Percentiles rank a stretch among this genome's conserved stretches.
Conservation (phyloP, 2,329 filamentous ascomycete species). For the Pseudopyricularia javanii region DNA sequence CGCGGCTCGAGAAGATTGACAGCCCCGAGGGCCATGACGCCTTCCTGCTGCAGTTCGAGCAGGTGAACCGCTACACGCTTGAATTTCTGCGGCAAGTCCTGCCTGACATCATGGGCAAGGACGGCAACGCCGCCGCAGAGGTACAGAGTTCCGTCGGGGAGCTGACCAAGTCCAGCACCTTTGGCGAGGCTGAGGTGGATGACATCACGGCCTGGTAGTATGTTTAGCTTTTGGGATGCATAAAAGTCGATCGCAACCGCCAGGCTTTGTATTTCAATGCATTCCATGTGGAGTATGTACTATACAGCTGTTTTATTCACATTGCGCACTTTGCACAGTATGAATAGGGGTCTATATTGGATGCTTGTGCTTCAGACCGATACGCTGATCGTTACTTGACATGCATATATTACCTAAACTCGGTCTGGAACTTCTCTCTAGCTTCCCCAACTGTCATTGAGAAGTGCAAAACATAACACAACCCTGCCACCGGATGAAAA, state of each 20-base stretch:
- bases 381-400: too few species aligned
- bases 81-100: slow-evolving; percentile 72
- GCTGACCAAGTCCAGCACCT: slow-evolving; percentile 77
- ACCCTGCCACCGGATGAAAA: too few species aligned
- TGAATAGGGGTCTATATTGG: too few species aligned
- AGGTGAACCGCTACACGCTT: slow-evolving; percentile 82
- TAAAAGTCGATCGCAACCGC: too few species aligned
- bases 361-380: too few species aligned
- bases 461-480: too few species aligned
- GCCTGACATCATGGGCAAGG: slow-evolving; percentile 73
- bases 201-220: slow-evolving; percentile 85
- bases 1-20: slow-evolving; percentile 74
- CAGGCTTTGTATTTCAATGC: not conserved
- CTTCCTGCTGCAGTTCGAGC: slow-evolving; percentile 91
- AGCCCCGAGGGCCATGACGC: slow-evolving; percentile 93
- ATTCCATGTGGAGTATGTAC: not conserved
- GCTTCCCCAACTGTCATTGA: too few species aligned
- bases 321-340: too few species aligned
- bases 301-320: not conserved
- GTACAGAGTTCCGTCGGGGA: slow-evolving; percentile 39
- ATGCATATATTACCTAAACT: too few species aligned
- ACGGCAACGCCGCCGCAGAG: slow-evolving; percentile 30
- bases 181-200: slow-evolving; percentile 90
- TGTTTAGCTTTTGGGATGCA: not conserved
- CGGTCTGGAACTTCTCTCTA: too few species aligned